A percentile compares a stretch with the other conserved stretches of the same genome.
These are phyloP conservation scores for Paracoccidioides brasiliensis DNA, from an alignment of 2,329 filamentous ascomycete species.

Conservation along the genomic window DNA sequence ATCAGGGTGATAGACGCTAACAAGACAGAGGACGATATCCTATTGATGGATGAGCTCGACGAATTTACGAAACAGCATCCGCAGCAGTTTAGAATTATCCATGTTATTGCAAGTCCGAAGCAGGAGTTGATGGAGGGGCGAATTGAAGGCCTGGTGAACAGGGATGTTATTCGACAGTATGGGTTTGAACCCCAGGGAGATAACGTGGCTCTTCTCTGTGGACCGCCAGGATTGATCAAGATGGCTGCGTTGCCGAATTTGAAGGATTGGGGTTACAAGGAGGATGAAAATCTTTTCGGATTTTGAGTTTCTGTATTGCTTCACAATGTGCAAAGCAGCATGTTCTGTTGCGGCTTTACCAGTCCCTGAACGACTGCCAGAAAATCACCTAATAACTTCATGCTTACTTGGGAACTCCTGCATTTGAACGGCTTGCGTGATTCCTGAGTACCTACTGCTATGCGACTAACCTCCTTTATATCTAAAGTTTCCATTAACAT, in stretches of 20 bases:
- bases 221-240: slow-evolving; percentile 39
- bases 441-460: no score
- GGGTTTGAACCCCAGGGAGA: slow-evolving; percentile 32
- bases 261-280: slow-evolving; percentile 33
- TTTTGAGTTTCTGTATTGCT: slow-evolving; percentile 19
- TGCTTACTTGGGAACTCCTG: no score
- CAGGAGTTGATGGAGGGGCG: slow-evolving; percentile 33
- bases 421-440: no score
- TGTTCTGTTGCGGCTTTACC: no score
- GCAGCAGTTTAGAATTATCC: slow-evolving; percentile 32
- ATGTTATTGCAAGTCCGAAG: slow-evolving; percentile 36
- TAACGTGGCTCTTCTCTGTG: slow-evolving; percentile 37
- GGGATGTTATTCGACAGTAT: slow-evolving; percentile 27
- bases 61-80: slow-evolving; percentile 25
- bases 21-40: slow-evolving; percentile 35
- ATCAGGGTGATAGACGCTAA: slow-evolving; percentile 38
- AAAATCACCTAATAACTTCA: no score
- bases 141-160: slow-evolving; percentile 30
- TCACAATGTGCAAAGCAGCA: neutral
- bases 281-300: slow-evolving; percentile 35
- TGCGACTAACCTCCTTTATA: no score
- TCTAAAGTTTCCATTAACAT: no score
- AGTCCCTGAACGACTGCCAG: no score
- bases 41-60: slow-evolving; percentile 33
- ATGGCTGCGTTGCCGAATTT: slow-evolving; percentile 38